Evolutionary conservation across 2,329 filamentous ascomycete species (phyloP).

Genomic region (Hypoxylon sp.): DNA sequence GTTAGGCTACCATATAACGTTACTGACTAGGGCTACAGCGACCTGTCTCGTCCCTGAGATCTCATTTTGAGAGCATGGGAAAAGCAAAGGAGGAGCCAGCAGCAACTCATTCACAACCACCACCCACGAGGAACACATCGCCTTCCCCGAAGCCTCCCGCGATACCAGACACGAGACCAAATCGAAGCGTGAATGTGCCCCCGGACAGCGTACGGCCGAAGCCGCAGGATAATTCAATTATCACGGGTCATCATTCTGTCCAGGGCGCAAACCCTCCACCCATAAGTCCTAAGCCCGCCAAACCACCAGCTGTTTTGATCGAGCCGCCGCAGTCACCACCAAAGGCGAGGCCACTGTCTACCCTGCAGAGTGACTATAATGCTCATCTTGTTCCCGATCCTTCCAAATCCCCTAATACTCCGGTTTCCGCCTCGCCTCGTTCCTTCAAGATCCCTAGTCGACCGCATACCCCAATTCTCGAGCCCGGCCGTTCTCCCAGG

Average conservation of each 20-base stretch:
- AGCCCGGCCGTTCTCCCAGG: conserved; percentile 59
- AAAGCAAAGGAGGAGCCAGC: conserved; percentile 54
- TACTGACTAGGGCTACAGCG: conserved; percentile 60
- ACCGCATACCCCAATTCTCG: conserved; percentile 61
- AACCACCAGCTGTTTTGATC: conserved; percentile 72
- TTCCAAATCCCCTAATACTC: conserved; percentile 51
- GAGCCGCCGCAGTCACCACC: conserved; percentile 76
- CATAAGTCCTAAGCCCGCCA: conserved; percentile 53
- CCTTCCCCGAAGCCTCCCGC: conserved; percentile 47
- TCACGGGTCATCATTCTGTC: conserved; percentile 52
- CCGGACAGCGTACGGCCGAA: conserved; percentile 42
- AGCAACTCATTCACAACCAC: conserved; percentile 39
- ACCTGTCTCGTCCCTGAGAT: conserved; percentile 82
- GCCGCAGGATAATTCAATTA: conserved; percentile 32
- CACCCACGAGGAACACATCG: conserved; percentile 45
- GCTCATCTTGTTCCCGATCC: conserved; percentile 59
- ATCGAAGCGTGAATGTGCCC: conserved; percentile 39
- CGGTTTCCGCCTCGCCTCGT: conserved; percentile 52
- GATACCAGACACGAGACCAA: conserved; percentile 45
- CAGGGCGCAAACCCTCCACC: conserved; percentile 56
- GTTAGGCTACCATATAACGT: conserved; percentile 3
- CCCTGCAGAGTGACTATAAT: conserved; percentile 52
- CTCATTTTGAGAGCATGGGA: conserved; percentile 82
- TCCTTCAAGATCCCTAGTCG: conserved; percentile 64
- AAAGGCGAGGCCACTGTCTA: conserved; percentile 53